Evolutionary conservation across 805 yeast genomes (phyloP).

Genomic region (Isabelozyma heimii): DNA sequence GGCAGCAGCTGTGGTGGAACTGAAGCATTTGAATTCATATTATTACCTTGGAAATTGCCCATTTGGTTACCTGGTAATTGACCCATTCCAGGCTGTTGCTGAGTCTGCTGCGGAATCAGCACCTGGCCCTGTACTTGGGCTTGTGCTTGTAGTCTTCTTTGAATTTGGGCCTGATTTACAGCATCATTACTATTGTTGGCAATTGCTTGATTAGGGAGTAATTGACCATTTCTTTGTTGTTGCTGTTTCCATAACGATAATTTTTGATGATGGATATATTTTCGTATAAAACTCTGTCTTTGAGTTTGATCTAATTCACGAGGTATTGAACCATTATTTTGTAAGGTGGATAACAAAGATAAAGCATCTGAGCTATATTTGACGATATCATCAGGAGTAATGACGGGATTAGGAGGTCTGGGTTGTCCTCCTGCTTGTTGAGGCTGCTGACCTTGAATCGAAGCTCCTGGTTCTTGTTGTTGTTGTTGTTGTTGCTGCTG

Average conservation of each 20-base stretch:
- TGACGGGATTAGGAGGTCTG: conserved; percentile 28
- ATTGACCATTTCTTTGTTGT: conserved; percentile 14
- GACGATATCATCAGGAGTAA: conserved; percentile 36
- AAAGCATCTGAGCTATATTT: conserved; percentile 40
- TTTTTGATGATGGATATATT: conserved; percentile 40
- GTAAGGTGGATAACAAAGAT: conserved; percentile 33
- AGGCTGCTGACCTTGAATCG: conserved; percentile 19
- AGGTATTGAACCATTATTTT: conserved; percentile 33
- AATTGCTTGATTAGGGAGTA: conserved; percentile 6
- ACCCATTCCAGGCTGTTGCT: not conserved
- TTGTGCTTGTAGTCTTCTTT: conserved; percentile 8
- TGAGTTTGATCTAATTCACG: conserved; percentile 33
- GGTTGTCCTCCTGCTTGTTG: conserved; percentile 18
- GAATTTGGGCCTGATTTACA: conserved; percentile 10
- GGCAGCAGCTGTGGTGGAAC: conserved; percentile 14
- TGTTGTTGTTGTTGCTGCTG: conserved; percentile 28
- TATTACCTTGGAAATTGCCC: not conserved
- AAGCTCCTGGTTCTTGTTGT: conserved; percentile 25
- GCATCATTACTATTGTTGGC: conserved; percentile 7
- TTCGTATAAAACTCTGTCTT: conserved; percentile 36
- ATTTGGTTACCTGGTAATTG: not conserved
- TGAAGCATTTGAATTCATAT: not conserved
- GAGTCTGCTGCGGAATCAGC: conserved; percentile 3
- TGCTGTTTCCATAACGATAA: conserved; percentile 27
- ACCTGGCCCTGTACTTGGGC: conserved; percentile 11